Evolutionary conservation across 2,329 filamentous ascomycete genomes (phyloP), one percentile per base, ranked within the genome.

Genomic region (Fusarium sterilihyphosum): DNA sequence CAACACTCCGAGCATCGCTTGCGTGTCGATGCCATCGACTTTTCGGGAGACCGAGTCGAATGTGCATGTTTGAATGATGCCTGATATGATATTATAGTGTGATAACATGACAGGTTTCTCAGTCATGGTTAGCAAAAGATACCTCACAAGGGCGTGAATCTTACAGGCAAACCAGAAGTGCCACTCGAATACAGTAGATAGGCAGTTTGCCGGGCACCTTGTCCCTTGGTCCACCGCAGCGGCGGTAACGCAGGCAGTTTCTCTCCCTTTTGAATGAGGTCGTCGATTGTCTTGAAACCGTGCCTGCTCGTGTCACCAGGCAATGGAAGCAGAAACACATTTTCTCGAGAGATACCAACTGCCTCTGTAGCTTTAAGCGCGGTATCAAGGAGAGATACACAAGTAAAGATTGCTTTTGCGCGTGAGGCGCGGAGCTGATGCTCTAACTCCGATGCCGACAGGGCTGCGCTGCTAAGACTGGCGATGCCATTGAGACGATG

Each of bases 181-280:
- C 93, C 93, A 78, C 91, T 94, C 0, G 92, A 94, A 80, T 94
- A 95, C 83, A 92, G 93, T n/a, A 97, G 85, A 79, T 93, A 95
- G 0, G 93, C 92, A 3, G 90, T 90, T 74, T 92, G 91, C 44
- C 89, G 88, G 37, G 88, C 87, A 5, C 91, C 92, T 74, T 93
- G 90, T 0, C 92, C 92, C 53, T 86, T 86, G 20, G 82, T 77
- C 91, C 91, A 93, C 0, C 6, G 37, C 83, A 85, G 77, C 90
- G 80, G 16, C 83, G 82, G 56, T 87, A 85, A 26, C 91, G 77
- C 16, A 83, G 88, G 85, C 22, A 91, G 80, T 8, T 83, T 83
- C 38, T 80, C 73, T 33, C 93, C 93, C 53, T 90, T 85, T 4
- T 86, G 83, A 37, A 94, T 86, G 16, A 95, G 81, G 38, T 94